These are phyloP conservation scores for Penicillium sp. DNA, from an alignment of 2,329 filamentous ascomycete genomes.

Conservation along the genomic window DNA sequence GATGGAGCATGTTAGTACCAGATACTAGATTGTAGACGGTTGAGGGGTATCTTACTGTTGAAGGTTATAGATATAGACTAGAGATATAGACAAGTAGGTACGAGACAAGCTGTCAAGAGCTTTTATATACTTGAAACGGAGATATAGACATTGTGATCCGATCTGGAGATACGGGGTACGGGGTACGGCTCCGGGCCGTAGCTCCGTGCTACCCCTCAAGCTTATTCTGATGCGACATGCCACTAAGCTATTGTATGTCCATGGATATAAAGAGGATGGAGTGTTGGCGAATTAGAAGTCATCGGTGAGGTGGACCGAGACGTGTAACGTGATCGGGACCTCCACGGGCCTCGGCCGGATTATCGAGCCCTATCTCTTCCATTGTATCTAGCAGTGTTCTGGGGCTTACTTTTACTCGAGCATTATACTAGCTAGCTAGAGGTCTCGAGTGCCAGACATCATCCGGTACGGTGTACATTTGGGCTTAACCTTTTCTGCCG, in stretches of 20 bases:
- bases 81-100: neutral
- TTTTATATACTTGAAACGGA: slow-evolving; percentile 11
- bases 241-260: neutral
- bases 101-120: slow-evolving; percentile 5
- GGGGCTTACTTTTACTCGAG: too few relatives aligned
- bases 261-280: slow-evolving; percentile 1
- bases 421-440: too few relatives aligned
- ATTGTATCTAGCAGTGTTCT: neutral
- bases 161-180: slow-evolving; percentile 1
- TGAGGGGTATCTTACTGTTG: neutral
- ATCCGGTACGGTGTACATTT: too few relatives aligned
- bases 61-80: neutral
- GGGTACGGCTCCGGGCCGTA: slow-evolving; percentile 11
- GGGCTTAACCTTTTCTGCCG: too few relatives aligned
- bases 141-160: slow-evolving; percentile 7
- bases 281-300: slow-evolving; percentile 2
- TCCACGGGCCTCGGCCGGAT: slow-evolving; percentile 6
- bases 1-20: neutral
- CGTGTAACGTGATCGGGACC: slow-evolving; percentile 9
- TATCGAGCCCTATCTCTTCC: slow-evolving; percentile 5
- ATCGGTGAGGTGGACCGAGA: slow-evolving; percentile 4
- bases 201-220: slow-evolving; percentile 7
- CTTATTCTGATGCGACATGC: slow-evolving; percentile 4
- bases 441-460: too few relatives aligned
- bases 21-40: neutral